Base-by-base conservation (phyloP, 495 filamentous ascomycete genomes). In the Podospora pseudoanserina region DNA sequence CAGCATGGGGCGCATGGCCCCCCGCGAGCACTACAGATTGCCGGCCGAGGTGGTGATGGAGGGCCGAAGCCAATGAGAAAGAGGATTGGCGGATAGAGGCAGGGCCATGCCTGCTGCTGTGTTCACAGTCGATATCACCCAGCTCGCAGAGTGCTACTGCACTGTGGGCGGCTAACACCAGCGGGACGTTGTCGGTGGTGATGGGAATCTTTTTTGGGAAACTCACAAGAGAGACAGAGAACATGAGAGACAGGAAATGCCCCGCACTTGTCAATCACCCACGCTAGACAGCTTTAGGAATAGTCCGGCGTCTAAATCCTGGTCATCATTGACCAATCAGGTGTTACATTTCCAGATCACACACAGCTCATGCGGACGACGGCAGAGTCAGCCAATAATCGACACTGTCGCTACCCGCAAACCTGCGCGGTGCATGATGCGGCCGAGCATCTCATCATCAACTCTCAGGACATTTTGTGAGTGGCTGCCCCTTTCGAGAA, bases 231-330 rank as follows among this genome's bases (percentile, higher is more conserved):
- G 54, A 65, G 49, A 63, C 9, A 60, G 18, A 53, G 54, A 65
- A 65, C 55, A 11, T 26, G n/a, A 19, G 3, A n/a, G 30, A 28
- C 18, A 63, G 49, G 56, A 30, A 53, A 39, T 49, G 60, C 65
- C 65, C 65, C 65, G 65, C 65, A 67, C 61, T 62, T 28, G 60
- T 30, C 26, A 62, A 76, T 75, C 75, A 74, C 70, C 53, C 13
- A 65, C 63, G 65, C 76, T 72, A 72, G 65, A 16, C 70, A 5
- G 26, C 5, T 67, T 67, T 65, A n/a, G 67, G 74, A 32, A 64
- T 72, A 68, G 74, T 54, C 75, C 71, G 80, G 81, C 81, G 80
- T 81, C 79, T 82, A 83, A 77, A 77, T 79, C 75, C 77, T 63
- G 70, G 69, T 34, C 26, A 11, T 62, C 64, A 75, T 73, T 79